Conservation (phyloP, 2,329 filamentous ascomycete genomes). For the Claviceps paspali region DNA sequence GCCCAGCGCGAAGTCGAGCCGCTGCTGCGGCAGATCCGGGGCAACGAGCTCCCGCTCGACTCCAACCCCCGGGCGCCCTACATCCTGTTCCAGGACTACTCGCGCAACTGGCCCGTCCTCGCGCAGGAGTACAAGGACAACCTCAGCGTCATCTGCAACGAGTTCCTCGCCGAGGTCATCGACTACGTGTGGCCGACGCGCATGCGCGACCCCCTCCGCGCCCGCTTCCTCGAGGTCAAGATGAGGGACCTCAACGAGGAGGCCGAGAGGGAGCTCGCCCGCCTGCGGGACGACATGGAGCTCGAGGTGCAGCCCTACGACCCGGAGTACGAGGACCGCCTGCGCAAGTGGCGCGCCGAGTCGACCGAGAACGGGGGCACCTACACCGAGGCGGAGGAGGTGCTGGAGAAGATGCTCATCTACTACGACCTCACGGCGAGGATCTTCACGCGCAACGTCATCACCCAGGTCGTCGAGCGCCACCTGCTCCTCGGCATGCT, state of each 20-base stretch:
- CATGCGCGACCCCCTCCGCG: constrained; percentile 34
- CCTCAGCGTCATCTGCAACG: constrained; percentile 36
- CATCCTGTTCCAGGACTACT: constrained; percentile 38
- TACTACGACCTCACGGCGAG: constrained; percentile 38
- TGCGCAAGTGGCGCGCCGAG: constrained; percentile 30
- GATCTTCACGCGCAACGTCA: constrained; percentile 36
- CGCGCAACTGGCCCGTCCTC: constrained; percentile 34
- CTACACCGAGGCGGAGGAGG: constrained; percentile 36
- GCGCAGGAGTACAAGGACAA: constrained; percentile 40
- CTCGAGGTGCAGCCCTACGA: constrained; percentile 38
- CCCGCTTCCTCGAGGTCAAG: constrained; percentile 32
- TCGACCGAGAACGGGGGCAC: constrained; percentile 27
- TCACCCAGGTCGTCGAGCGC: constrained; percentile 36
- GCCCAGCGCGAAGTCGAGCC: constrained; percentile 32
- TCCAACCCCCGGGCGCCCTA: constrained; percentile 37
- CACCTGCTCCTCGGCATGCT: constrained; percentile 37
- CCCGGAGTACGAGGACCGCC: constrained; percentile 35
- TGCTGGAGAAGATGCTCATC: constrained; percentile 40
- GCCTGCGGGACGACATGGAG: constrained; percentile 33
- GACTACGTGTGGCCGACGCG: constrained; percentile 33
- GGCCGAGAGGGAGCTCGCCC: constrained; percentile 29
- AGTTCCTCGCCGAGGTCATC: constrained; percentile 36
- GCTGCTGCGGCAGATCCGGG: constrained; percentile 33
- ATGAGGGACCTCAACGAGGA: constrained; percentile 31
- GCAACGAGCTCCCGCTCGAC: constrained; percentile 36